Evolutionary conservation across 306 rosid genomes (phyloP), one percentile per base, ranked within the genome.

Genomic region (Cajanus cajan): DNA sequence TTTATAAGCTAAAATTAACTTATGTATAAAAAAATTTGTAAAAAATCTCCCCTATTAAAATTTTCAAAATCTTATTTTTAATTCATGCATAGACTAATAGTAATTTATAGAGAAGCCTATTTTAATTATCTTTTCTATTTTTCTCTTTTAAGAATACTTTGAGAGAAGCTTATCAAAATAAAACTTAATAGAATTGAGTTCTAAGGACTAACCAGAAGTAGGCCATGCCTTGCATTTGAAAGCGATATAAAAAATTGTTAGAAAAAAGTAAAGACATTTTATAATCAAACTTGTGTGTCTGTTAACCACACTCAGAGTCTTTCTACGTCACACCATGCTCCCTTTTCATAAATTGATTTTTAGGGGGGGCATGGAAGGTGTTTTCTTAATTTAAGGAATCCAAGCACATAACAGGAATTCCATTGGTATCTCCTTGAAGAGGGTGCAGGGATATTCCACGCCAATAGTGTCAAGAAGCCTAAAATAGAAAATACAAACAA

Each of bases 401-500:
- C 7, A 11, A 9, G 6, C 34, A 62, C 69, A 79, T 33, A 33
- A 73, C 18, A 25, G 68, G 78, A 69, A 76, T 70, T 70, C 48
- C 13, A 48, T 48, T 68, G 16, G 76, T 45, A 44, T 59, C 31
- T 52, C 28, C 54, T 75, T 75, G 59, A 48, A 59, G 58, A 45
- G 55, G 71, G 65, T 43, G 67, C 51, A 33, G 8, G 15, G 66
- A 69, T 50, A 68, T 68, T 69, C 78, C 77, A 76, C 45, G 45
- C 34, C 80, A 66, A 28, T 25, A 24, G 21, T 48, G 59, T 58
- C 62, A 31, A 39, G 50, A 62, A 25, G 37, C 78, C 67, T 59
- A 76, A 37, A 77, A 68, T 37, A 77, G 48, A 78, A 3, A 48
- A 43, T 33, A 67, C 37, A 50, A 58, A 83, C 79, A 80, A 71